A percentile compares a stretch with the other conserved stretches of the same genome.
Conservation (phyloP, 768 basidiomycete species). For the Tremella yokohamensis region DNA sequence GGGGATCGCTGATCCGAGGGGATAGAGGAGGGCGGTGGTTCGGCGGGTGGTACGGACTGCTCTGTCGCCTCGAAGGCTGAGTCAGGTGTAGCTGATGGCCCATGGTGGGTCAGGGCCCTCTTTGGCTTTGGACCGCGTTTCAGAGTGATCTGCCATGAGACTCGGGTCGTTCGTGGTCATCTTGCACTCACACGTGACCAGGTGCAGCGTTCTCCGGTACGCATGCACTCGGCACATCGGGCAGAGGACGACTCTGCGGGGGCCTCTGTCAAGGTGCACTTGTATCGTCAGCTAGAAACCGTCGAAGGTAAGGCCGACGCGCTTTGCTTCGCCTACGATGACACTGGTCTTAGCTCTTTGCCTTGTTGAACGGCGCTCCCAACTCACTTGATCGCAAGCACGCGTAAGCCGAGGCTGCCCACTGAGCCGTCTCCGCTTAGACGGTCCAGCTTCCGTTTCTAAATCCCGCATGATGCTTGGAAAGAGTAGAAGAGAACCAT, state of each 20-base stretch:
- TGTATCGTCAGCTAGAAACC: neutral
- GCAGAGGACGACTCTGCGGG: neutral
- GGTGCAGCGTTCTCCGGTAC: neutral
- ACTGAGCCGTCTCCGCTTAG: neutral
- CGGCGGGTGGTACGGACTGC: too few relatives aligned
- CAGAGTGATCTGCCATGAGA: neutral
- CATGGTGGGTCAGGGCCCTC: neutral
- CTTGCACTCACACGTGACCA: conserved; percentile 1
- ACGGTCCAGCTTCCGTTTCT: too few relatives aligned
- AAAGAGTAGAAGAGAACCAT: too few relatives aligned
- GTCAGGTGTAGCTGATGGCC: neutral
- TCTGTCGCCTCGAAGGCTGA: neutral
- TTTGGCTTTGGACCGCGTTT: neutral
- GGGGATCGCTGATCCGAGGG: neutral
- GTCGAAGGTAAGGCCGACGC: neutral
- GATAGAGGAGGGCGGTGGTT: neutral
- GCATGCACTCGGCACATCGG: neutral
- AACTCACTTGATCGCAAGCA: neutral
- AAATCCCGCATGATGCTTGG: too few relatives aligned
- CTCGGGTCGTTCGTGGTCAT: neutral
- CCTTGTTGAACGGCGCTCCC: neutral
- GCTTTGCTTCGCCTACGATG: conserved; percentile 1
- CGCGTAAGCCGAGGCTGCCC: neutral
- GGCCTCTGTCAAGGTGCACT: neutral
- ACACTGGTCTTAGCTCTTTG: neutral